phyloP scores from a whole-genome alignment of 208 protist species.

The Trypanosomatidae sp. region DNA sequence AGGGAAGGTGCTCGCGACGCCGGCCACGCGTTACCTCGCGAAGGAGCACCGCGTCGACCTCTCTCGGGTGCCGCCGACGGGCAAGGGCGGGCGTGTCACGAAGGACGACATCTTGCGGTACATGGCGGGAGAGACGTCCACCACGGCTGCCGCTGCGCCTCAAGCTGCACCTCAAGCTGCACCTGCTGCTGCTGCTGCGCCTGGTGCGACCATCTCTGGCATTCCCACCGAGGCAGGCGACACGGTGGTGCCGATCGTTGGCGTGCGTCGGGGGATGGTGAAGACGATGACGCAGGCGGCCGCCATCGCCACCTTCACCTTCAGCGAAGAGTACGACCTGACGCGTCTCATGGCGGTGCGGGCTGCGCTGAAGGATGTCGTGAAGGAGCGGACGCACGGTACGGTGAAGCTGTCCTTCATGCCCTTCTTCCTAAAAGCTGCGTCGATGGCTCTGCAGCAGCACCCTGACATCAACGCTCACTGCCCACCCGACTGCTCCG shows the following conservation, averaged over 20 bases:
- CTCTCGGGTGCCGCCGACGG: conserved; percentile 48
- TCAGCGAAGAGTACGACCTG: conserved; percentile 89
- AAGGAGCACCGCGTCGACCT: conserved; percentile 85
- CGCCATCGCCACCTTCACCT: conserved; percentile 90
- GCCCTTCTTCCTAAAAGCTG: conserved; percentile 96
- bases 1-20: conserved; percentile 91
- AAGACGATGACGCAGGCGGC: conserved; percentile 91
- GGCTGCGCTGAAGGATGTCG: conserved; percentile 43
- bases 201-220: not conserved
- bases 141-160: not conserved
- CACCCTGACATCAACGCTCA: conserved; percentile 91
- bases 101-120: conserved; percentile 89
- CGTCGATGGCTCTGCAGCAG: conserved; percentile 84
- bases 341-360: conserved; percentile 68
- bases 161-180: too few species aligned
- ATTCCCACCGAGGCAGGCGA: conserved; percentile 22
- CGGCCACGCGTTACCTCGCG: conserved; percentile 89
- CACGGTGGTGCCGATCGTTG: conserved; percentile 40
- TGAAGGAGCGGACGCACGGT: conserved; percentile 29
- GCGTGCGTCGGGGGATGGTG: conserved; percentile 87
- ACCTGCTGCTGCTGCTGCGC: too few species aligned
- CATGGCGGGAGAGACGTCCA: not conserved
- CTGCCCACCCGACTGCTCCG: conserved; percentile 54
- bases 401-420: conserved; percentile 85
- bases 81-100: conserved; percentile 85